These are phyloP conservation scores for Phalaenopsis hybrid DNA, from an alignment of 116 monocot species.

Conservation along the genomic window DNA sequence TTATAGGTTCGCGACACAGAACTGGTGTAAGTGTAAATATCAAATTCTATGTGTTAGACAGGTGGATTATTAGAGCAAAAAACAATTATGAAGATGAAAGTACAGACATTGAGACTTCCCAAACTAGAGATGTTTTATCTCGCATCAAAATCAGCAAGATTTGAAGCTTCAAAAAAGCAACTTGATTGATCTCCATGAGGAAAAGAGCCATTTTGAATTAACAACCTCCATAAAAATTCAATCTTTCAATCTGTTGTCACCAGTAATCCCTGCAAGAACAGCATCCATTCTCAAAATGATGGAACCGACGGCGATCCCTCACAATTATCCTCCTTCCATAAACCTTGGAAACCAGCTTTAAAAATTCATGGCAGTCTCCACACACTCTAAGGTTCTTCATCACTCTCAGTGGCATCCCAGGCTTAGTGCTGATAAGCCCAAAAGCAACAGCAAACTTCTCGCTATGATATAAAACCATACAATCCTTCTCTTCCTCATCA, in stretches of 20 bases:
- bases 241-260: conserved; percentile 27
- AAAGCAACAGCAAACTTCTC: conserved; percentile 73
- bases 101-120: background rate
- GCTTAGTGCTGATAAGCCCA: conserved; percentile 47
- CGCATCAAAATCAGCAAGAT: background rate
- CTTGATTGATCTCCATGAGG: no score
- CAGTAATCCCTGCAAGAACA: conserved; percentile 82
- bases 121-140: background rate
- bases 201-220: no score
- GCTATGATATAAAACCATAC: conserved; percentile 36
- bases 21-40: no score
- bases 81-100: background rate
- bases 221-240: background rate
- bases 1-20: no score
- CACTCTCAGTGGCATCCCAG: conserved; percentile 24
- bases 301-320: conserved; percentile 61
- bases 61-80: background rate
- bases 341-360: conserved; percentile 57
- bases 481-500: conserved; percentile 61
- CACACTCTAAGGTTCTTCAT: conserved; percentile 69
- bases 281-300: conserved; percentile 60
- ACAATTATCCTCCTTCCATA: conserved; percentile 54
- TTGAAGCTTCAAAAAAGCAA: background rate
- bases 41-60: no score
- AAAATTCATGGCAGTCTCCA: conserved; percentile 50